Base-by-base conservation (phyloP, 441 rosid genomes). In the Jatropha podagrica region DNA sequence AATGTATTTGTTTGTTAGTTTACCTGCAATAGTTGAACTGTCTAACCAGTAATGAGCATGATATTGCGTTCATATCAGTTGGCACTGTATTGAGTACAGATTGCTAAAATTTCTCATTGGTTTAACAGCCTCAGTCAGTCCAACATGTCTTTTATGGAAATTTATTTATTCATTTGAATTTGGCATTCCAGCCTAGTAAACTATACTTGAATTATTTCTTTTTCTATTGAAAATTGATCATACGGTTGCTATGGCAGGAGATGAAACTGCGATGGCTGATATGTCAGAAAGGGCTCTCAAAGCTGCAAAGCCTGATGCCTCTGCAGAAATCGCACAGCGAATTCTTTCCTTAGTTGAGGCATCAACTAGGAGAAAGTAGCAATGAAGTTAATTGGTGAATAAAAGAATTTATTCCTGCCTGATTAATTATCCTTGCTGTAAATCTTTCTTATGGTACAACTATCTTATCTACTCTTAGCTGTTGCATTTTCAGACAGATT, bases 291-390 rank as follows among this genome's bases (percentile, higher is more conserved):
- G 97, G 77, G 93, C 97, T 23, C 62, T 86, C 13, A 84, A 80
- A 78, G 92, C 90, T 73, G 97, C 91, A 38, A 91, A 89, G 75
- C 90, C 92, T 0, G 88, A 89, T 63, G 98, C 97, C 44, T 82
- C 94, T 40, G 83, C 83, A 3, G 92, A 84, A 81, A 88, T 93
- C 8, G 88, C 82, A 46, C 78, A 79, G 7, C 91, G 81, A 67
- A 89, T 93, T 56, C 80, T 91, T 76, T 87, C 93, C 60, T 76
- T 87, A 10, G 79, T 81, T 42, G 77, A 80, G 76, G 64, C 82
- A 46, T 72, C 83, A 26, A 9, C 60, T 15, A 48, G 41, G 14
- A 72, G 68, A 79, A 65, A 71, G 63, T 44, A 74, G 46, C 37
- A 72, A 27, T 14, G 48, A n/a, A 27, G 17, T 37, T 20, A 4